phyloP scores from a whole-genome alignment of 768 basidiomycete genomes.

The Amanita pseudoporphyria region DNA sequence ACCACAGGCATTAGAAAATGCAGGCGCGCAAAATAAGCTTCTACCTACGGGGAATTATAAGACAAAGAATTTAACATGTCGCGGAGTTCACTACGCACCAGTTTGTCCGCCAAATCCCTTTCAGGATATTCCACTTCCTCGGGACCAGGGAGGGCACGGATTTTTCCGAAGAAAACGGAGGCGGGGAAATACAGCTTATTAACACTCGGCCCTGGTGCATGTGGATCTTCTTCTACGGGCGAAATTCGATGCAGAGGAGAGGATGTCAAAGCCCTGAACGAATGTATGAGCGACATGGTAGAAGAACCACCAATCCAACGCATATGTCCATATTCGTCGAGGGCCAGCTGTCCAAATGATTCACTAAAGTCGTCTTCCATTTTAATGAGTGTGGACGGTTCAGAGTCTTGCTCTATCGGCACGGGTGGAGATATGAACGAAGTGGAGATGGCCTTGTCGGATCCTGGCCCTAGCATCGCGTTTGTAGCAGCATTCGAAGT shows the following conservation, averaged over 20 bases:
- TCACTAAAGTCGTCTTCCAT: slow-evolving; percentile 72
- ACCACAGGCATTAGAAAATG: slow-evolving; percentile 86
- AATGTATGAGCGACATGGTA: slow-evolving; percentile 87
- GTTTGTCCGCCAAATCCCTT: slow-evolving; percentile 77
- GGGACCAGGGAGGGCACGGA: slow-evolving; percentile 69
- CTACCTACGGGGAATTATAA: slow-evolving; percentile 43
- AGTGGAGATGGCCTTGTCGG: slow-evolving; percentile 27
- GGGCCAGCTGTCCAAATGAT: slow-evolving; percentile 78
- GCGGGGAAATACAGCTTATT: slow-evolving; percentile 88
- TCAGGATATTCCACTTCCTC: slow-evolving; percentile 86
- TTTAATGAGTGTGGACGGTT: slow-evolving; percentile 38
- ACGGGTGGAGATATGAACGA: slow-evolving; percentile 26
- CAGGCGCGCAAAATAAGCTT: slow-evolving; percentile 79
- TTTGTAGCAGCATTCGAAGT: slow-evolving; percentile 22
- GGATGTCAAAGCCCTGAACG: slow-evolving; percentile 68
- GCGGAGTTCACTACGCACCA: slow-evolving; percentile 40
- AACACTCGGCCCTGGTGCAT: slow-evolving; percentile 66
- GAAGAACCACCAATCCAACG: slow-evolving; percentile 91
- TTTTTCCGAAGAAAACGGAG: slow-evolving; percentile 78
- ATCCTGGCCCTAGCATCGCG: slow-evolving; percentile 23
- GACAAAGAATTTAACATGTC: slow-evolving; percentile 7
- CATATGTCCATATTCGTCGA: slow-evolving; percentile 86
- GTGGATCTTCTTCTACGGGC: slow-evolving; percentile 77
- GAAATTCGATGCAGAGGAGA: slow-evolving; percentile 70
- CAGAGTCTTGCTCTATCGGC: slow-evolving; percentile 24